phyloP scores from a whole-genome alignment of 768 basidiomycete genomes.

The Boletellus emodensis region DNA sequence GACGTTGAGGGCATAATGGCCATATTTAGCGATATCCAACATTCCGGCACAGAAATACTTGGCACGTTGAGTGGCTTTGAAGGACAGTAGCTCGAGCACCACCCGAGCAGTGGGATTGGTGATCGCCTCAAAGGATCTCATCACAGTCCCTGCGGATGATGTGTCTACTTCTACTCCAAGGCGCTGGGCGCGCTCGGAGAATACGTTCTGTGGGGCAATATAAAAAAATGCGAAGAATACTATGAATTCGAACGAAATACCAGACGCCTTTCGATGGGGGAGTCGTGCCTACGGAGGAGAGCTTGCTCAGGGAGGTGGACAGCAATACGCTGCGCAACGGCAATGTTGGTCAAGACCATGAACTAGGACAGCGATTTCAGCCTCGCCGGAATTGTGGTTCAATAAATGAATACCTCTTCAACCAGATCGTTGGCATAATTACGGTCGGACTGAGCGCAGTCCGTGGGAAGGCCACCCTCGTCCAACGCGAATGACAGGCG shows the following conservation, averaged over 20 bases:
- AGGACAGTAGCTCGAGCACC: constrained; percentile 78
- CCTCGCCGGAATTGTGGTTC: neutral
- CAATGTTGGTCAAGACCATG: constrained; percentile 89
- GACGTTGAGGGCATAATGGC: constrained; percentile 84
- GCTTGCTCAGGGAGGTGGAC: constrained; percentile 95
- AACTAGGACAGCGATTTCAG: constrained; percentile 47
- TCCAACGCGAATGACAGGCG: constrained; percentile 77
- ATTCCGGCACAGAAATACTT: constrained; percentile 99
- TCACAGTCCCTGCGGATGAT: constrained; percentile 73
- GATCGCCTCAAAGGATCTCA: constrained; percentile 78
- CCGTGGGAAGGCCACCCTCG: constrained; percentile 71
- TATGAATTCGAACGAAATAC: constrained; percentile 32
- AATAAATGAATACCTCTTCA: constrained; percentile 66
- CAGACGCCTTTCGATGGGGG: constrained; percentile 86
- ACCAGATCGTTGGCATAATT: constrained; percentile 77
- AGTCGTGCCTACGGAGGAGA: constrained; percentile 92
- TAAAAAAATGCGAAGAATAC: constrained; percentile 2
- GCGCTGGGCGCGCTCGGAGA: constrained; percentile 75
- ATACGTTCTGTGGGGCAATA: constrained; percentile 51
- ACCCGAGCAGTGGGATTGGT: constrained; percentile 67
- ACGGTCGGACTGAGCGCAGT: constrained; percentile 64
- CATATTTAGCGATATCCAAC: constrained; percentile 98
- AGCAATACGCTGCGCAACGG: constrained; percentile 90
- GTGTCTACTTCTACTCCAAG: constrained; percentile 82
- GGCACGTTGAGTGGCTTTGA: constrained; percentile 91